Evolutionary conservation across 495 filamentous ascomycete genomes (phyloP).

Genomic region (Penicillium antarcticum): DNA sequence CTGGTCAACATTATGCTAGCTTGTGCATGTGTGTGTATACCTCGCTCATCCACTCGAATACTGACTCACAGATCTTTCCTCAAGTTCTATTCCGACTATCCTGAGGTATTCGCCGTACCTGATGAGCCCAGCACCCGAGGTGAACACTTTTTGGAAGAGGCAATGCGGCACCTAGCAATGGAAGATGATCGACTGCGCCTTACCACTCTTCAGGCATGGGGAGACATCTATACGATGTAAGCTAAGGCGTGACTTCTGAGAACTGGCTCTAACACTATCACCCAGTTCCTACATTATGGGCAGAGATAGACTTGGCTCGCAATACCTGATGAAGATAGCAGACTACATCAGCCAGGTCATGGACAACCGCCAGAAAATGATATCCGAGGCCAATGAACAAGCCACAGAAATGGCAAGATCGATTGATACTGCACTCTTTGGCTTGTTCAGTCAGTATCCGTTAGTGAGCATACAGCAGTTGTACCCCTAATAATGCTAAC

Average conservation of each 20-base stretch:
- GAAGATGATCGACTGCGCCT: slow-evolving; percentile 12
- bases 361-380: neutral
- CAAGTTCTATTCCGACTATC: slow-evolving; percentile 19
- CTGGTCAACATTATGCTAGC: slow-evolving; percentile 44
- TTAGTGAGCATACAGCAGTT: neutral
- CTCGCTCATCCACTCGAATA: neutral
- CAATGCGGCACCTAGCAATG: slow-evolving; percentile 6
- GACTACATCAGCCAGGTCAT: slow-evolving; percentile 1
- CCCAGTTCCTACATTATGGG: slow-evolving; percentile 11
- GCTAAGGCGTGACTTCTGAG: neutral
- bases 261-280: neutral
- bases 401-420: slow-evolving; percentile 1
- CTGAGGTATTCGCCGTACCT: slow-evolving; percentile 12
- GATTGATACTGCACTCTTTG: neutral
- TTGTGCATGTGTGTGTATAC: slow-evolving; percentile 30
- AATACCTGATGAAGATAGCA: slow-evolving; percentile 7
- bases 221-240: slow-evolving; percentile 9
- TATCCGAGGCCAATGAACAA: slow-evolving; percentile 1
- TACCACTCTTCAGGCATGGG: slow-evolving; percentile 12
- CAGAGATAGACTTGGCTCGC: slow-evolving; percentile 16
- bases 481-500: neutral
- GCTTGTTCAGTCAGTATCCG: slow-evolving; percentile 3
- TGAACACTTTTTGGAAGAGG: slow-evolving; percentile 18
- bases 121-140: slow-evolving; percentile 11
- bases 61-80: neutral